Base-by-base conservation (phyloP, 2,329 filamentous ascomycete species). In the Neoscytalidium dimidiatum region DNA sequence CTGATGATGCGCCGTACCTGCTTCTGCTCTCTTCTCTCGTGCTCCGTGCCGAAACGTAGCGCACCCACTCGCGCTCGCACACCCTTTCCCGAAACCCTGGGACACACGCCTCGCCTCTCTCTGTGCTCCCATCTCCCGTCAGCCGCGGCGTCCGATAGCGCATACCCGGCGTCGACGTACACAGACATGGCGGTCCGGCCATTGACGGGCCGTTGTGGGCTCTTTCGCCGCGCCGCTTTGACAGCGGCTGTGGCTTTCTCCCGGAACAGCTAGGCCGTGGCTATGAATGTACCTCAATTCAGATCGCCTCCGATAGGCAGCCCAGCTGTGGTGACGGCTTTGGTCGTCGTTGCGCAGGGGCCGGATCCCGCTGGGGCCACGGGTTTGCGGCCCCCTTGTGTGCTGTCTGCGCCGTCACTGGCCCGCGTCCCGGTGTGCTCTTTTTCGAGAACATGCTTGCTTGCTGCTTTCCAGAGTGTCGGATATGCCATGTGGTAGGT, bases 231-330 rank as follows among this genome's bases (percentile, higher is more conserved):
- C 60, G 48, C 33, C 49, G 61, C 49, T 49, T 35, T 53, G 61
- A 46, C 61, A 64, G 61, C 61, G 61, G 61, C 61, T 64, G 61
- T 64, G 61, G 61, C 61, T 64, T 51, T 21, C 9, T 33, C 56
- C 53, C 23, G 35, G 53, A n/a, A 28, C 13, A 44, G 53, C 53
- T 58, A 29, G 26, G 56, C n/a, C 21, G 52, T 57, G 56, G 56
- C 56, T 46, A 58, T 58, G 56, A 26, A 35, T 33, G 56, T 46
- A 60, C 56, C 56, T 60, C 46, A 60, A 60, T 46, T 26, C 38
- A 60, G 56, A 33, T 44, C 56, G 4, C 11, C 38, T 46, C 56
- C 56, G 56, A 60, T 60, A 60, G 56, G 61, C 48, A 64, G 38
- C 28, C 61, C 48, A 26, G 41, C 23, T 43, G 8, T 13, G 49